These are phyloP conservation scores for Diaporthe eres DNA, from an alignment of 2,329 filamentous ascomycete species.

Conservation along the genomic window DNA sequence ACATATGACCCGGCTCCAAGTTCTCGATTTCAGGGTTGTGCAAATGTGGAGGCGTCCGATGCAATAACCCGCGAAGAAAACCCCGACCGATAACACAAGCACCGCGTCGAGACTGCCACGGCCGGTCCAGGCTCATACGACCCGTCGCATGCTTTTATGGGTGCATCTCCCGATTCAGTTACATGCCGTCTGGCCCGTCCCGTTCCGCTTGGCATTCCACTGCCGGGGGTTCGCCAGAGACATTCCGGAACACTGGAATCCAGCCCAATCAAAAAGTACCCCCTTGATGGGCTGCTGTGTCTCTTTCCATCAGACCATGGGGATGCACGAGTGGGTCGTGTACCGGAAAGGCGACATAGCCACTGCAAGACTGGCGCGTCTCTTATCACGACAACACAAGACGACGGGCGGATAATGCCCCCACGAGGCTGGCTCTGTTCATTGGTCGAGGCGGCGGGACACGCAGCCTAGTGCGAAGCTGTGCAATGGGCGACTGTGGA, in stretches of 20 bases:
- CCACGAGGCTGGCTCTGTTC: constrained; percentile 3
- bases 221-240: constrained; percentile 17
- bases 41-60: constrained; percentile 23
- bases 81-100: not conserved
- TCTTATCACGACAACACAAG: not conserved
- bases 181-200: constrained; percentile 31
- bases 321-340: constrained; percentile 19
- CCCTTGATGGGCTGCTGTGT: constrained; percentile 27
- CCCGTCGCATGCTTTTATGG: constrained; percentile 26
- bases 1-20: constrained; percentile 9
- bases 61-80: constrained; percentile 16
- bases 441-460: constrained; percentile 7
- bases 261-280: not conserved
- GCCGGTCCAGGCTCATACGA: constrained; percentile 24
- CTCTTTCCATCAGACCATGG: constrained; percentile 9
- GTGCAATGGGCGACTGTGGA: not conserved
- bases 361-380: not conserved
- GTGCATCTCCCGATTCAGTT: constrained; percentile 30
- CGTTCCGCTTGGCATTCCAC: constrained; percentile 21
- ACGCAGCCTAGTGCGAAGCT: not conserved
- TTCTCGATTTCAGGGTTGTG: constrained; percentile 25
- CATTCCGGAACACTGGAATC: constrained; percentile 3
- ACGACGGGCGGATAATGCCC: not conserved
- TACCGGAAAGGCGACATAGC: not conserved
- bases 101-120: not conserved